Conservation (phyloP, 768 basidiomycete genomes). For the Tricholoma hemisulphureum region DNA sequence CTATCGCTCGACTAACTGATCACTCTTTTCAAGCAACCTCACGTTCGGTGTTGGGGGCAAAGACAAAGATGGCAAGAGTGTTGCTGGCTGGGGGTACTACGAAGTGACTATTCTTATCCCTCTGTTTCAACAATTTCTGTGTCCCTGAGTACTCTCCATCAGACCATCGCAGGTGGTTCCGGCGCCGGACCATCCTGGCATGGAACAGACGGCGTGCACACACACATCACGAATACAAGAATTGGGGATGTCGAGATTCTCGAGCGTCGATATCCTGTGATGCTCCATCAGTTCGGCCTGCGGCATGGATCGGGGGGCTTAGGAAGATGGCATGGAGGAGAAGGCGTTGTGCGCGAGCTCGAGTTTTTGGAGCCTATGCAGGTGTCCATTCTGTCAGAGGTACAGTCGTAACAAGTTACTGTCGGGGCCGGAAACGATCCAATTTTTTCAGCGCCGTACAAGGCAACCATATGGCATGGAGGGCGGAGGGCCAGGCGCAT, state of each 20-base stretch:
- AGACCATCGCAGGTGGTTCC: slow-evolving; percentile 94
- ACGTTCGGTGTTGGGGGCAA: slow-evolving; percentile 92
- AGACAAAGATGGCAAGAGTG: slow-evolving; percentile 68
- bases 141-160: slow-evolving; percentile 7
- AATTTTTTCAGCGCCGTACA: slow-evolving; percentile 68
- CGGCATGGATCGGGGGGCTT: slow-evolving; percentile 66
- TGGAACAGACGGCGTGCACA: slow-evolving; percentile 91
- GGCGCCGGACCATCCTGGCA: slow-evolving; percentile 90
- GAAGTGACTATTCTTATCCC: slow-evolving; percentile 44
- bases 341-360: slow-evolving; percentile 81
- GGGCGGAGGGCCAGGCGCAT: slow-evolving; percentile 67
- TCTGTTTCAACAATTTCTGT: slow-evolving; percentile 7
- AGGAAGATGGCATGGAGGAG: slow-evolving; percentile 77
- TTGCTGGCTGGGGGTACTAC: slow-evolving; percentile 89
- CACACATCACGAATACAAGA: slow-evolving; percentile 90
- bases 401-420: slow-evolving; percentile 26
- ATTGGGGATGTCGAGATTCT: slow-evolving; percentile 94
- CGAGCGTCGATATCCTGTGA: slow-evolving; percentile 90
- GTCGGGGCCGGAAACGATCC: background rate
- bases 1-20: slow-evolving; percentile 9
- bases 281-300: slow-evolving; percentile 80
- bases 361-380: slow-evolving; percentile 81
- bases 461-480: slow-evolving; percentile 84
- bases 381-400: slow-evolving; percentile 88
- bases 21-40: slow-evolving; percentile 55